Percentiles rank a stretch among this genome's conserved stretches.
phyloP scores from a whole-genome alignment of 2,329 filamentous ascomycete species.

The Monilinia laxa region DNA sequence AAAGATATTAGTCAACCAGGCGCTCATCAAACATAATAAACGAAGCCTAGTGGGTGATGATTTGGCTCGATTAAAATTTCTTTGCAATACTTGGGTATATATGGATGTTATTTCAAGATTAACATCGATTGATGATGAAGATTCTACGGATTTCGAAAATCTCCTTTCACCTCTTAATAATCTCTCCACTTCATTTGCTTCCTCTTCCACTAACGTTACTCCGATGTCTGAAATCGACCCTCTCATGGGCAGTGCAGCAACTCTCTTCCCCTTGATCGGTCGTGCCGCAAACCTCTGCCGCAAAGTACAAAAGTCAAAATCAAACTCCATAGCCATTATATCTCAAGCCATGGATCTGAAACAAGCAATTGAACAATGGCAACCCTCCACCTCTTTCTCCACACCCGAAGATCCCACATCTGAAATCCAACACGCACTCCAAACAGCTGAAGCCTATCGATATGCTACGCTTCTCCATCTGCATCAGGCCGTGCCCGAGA shows the following conservation, averaged over 20 bases:
- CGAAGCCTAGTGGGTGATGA: conserved; percentile 48
- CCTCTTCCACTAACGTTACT: conserved; percentile 42
- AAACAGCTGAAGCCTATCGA: conserved; percentile 66
- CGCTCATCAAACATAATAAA: conserved; percentile 50
- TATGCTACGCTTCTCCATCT: conserved; percentile 66
- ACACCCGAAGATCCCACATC: conserved; percentile 62
- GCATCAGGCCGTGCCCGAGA: conserved; percentile 67
- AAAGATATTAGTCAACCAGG: conserved; percentile 60
- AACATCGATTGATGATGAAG: conserved; percentile 55
- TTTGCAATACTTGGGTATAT: conserved; percentile 73
- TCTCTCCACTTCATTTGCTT: conserved; percentile 30
- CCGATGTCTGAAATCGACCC: conserved; percentile 58
- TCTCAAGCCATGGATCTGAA: conserved; percentile 63
- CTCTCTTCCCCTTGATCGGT: conserved; percentile 67
- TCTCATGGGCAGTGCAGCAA: conserved; percentile 66
- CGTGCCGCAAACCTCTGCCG: conserved; percentile 65
- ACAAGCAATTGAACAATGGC: conserved; percentile 59
- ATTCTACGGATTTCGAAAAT: conserved; percentile 54
- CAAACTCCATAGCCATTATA: conserved; percentile 61
- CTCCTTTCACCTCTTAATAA: conserved; percentile 44
- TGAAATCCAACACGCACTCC: conserved; percentile 61
- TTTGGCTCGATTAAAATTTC: conserved; percentile 58
- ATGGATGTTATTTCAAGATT: conserved; percentile 71
- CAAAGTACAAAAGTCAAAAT: conserved; percentile 51
- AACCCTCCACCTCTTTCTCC: conserved; percentile 51